phyloP scores from a whole-genome alignment of 345 rosid species.

The Eucalyptus regnans region DNA sequence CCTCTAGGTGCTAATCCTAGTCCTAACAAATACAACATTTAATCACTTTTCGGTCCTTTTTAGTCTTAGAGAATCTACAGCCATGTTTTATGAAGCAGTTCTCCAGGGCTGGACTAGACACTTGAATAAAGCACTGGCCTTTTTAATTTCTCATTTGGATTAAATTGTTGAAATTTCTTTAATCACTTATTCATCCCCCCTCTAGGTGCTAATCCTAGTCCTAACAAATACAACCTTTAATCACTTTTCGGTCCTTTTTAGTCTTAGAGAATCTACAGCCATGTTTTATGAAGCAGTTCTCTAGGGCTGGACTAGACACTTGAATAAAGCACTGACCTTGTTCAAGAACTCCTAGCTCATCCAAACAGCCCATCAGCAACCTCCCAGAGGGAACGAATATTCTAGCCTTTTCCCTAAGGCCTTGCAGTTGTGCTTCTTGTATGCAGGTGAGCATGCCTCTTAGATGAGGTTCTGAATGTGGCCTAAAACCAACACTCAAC shows the following conservation, averaged over 20 bases:
- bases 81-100: slow-evolving; percentile 78
- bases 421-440: slow-evolving; percentile 83
- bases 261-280: slow-evolving; percentile 56
- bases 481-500: slow-evolving; percentile 88
- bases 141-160: too few species aligned
- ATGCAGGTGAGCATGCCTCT: slow-evolving; percentile 78
- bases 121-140: slow-evolving; percentile 89
- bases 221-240: slow-evolving; percentile 46
- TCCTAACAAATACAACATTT: slow-evolving; percentile 51
- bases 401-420: slow-evolving; percentile 74
- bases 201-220: too few species aligned
- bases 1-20: too few species aligned
- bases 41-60: slow-evolving; percentile 42
- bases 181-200: too few species aligned
- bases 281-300: slow-evolving; percentile 66
- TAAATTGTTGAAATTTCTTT: too few species aligned
- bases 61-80: slow-evolving; percentile 40
- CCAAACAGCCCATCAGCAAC: slow-evolving; percentile 95
- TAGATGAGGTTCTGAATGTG: slow-evolving; percentile 69
- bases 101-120: slow-evolving; percentile 59
- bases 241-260: slow-evolving; percentile 37
- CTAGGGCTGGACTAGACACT: slow-evolving; percentile 63
- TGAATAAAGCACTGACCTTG: slow-evolving; percentile 88
- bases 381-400: slow-evolving; percentile 75
- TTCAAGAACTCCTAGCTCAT: slow-evolving; percentile 74